These are phyloP conservation scores for Ophiorrhiza pumila DNA, from an alignment of 257 asterid genomes.

Conservation along the genomic window DNA sequence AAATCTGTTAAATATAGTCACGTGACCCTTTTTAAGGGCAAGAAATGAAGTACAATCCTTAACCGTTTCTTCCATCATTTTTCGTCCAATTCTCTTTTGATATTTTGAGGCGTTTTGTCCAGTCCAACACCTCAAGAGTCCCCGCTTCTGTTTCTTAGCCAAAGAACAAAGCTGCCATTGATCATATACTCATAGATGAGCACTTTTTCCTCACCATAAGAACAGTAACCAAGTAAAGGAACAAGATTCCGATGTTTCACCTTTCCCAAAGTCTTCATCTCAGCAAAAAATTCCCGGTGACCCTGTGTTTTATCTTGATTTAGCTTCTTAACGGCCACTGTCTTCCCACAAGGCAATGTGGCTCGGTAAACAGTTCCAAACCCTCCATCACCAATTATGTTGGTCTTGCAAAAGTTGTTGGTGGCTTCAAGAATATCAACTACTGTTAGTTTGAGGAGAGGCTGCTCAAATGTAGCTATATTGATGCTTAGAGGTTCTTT, in stretches of 20 bases:
- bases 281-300: constrained; percentile 79
- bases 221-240: constrained; percentile 75
- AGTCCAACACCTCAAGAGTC: constrained; percentile 42
- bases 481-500: constrained; percentile 89
- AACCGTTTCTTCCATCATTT: no score
- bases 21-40: no score
- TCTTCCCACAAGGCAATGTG: constrained; percentile 45
- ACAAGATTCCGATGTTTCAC: constrained; percentile 85
- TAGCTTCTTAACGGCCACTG: constrained; percentile 79
- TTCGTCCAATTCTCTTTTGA: no score
- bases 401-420: constrained; percentile 65
- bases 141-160: constrained; percentile 73
- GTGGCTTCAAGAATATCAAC: constrained; percentile 75
- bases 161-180: constrained; percentile 77
- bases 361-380: constrained; percentile 91
- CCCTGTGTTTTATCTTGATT: constrained; percentile 71
- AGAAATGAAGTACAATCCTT: no score
- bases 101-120: constrained; percentile 67
- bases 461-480: constrained; percentile 83
- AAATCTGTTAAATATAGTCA: no score
- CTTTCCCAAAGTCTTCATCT: constrained; percentile 91
- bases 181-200: constrained; percentile 88
- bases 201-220: constrained; percentile 72
- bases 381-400: constrained; percentile 86
- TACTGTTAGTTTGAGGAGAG: constrained; percentile 59